A percentile compares a stretch with the other conserved stretches of the same genome.
These are phyloP conservation scores for Albatrellus ellisii DNA, from an alignment of 768 basidiomycete species.

Conservation along the genomic window DNA sequence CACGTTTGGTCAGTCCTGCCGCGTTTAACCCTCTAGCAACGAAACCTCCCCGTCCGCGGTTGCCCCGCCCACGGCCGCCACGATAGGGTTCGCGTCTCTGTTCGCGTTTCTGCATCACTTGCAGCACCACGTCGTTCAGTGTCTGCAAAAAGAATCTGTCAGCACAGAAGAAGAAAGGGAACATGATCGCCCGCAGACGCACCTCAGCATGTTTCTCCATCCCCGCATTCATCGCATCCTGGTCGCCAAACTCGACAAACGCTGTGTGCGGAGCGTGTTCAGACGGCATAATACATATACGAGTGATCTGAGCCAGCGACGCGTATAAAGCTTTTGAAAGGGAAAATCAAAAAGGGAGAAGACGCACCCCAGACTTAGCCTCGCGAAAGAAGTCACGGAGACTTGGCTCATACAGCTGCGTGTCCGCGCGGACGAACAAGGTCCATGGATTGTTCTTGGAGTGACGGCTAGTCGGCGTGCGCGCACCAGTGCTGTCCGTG, in stretches of 20 bases:
- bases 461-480: slow-evolving; percentile 59
- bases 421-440: slow-evolving; percentile 60
- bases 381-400: slow-evolving; percentile 69
- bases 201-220: slow-evolving; percentile 68
- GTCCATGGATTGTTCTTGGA: slow-evolving; percentile 71
- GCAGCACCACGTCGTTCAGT: slow-evolving; percentile 51
- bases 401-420: slow-evolving; percentile 44
- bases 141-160: slow-evolving; percentile 29
- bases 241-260: slow-evolving; percentile 86
- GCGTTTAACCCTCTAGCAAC: slow-evolving; percentile 55
- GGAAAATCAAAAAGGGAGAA: slow-evolving; percentile 1
- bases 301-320: background rate
- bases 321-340: background rate
- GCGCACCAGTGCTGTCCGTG: slow-evolving; percentile 43
- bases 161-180: slow-evolving; percentile 8
- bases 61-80: slow-evolving; percentile 42
- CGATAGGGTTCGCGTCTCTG: slow-evolving; percentile 16
- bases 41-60: slow-evolving; percentile 37
- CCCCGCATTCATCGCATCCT: slow-evolving; percentile 72
- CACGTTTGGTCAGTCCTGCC: slow-evolving; percentile 41
- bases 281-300: slow-evolving; percentile 52
- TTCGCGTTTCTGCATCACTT: slow-evolving; percentile 53
- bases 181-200: slow-evolving; percentile 13
- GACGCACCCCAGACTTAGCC: slow-evolving; percentile 49
- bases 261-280: slow-evolving; percentile 41